Evolutionary conservation across 225 moss, liverwort and hornwort genomes (phyloP), one percentile per base, ranked within the genome.

Genomic region (Ulota crispa): DNA sequence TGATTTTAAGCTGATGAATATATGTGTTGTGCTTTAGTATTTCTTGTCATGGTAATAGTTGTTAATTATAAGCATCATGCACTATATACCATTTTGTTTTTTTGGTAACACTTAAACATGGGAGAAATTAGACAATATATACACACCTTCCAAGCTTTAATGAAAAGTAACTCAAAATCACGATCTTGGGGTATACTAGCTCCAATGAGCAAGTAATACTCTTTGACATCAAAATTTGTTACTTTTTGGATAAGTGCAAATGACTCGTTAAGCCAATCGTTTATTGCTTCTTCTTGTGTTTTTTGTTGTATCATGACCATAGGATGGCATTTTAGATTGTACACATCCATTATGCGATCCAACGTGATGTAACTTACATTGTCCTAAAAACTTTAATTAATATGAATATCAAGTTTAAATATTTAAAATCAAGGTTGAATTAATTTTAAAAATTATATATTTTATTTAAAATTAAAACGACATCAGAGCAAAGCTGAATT

Each of bases 271-370:
- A 95, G 68, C 83, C 92, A 97, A 53, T 85, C 86, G 8, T 85
- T 72, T 9, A 93, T 82, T 30, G 93, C 97, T 68, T 93, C 92
- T 11, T 84, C 88, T 13, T 80, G 55, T 3, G 93, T 93, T 62
- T 83, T 86, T 84, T 94, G 92, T 81, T 97, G 95, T 41, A 79
- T 89, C 97, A 97, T 97, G 12, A 95, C 92, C 85, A 88, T 85
- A 0, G 93, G 87, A 20, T 95, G 94, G 70, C 89, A 93, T 41
- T 45, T 39, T 12, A 87, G 12, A 27, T 94, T 81, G 56, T 94
- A 97, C 1, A 87, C 75, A 34, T 93, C 89, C 64, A 79, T 80
- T 16, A 97, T 73, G 15, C 75, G 68, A 37, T 95, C 91, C 0
- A 92, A 6, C 34, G 84, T 92, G 19, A 97, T 23, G 1, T 88